Conservation (phyloP, 2,329 filamentous ascomycete species). For the Ophiocordyceps polyrhachis-furcata region DNA sequence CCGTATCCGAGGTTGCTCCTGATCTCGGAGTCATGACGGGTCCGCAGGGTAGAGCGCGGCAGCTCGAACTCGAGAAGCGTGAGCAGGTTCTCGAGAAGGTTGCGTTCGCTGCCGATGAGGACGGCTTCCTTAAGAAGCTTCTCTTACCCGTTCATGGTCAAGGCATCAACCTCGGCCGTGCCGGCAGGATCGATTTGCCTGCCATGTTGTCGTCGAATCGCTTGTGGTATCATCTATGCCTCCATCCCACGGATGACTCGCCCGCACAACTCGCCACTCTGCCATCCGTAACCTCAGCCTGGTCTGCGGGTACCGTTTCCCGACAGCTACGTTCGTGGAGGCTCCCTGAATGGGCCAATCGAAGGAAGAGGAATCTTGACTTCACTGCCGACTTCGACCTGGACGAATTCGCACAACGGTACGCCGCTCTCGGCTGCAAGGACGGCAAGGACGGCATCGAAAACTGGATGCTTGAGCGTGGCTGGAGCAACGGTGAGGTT, state of each 20-base stretch:
- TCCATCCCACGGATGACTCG: constrained; percentile 80
- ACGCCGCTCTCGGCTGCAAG: constrained; percentile 65
- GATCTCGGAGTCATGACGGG: constrained; percentile 62
- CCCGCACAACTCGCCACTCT: constrained; percentile 58
- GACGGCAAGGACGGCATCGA: constrained; percentile 87
- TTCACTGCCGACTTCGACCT: constrained; percentile 94
- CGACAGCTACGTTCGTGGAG: constrained; percentile 87
- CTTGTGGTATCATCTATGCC: constrained; percentile 82
- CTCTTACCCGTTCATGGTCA: constrained; percentile 61
- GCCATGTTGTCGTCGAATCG: constrained; percentile 63
- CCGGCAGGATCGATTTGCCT: constrained; percentile 62
- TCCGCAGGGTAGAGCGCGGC: constrained; percentile 49
- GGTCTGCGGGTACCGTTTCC: constrained; percentile 86
- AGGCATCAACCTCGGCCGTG: constrained; percentile 63
- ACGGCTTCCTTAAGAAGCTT: constrained; percentile 64
- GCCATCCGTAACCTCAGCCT: constrained; percentile 57
- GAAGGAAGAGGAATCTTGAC: constrained; percentile 75
- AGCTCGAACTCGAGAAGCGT: constrained; percentile 62
- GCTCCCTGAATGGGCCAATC: constrained; percentile 89
- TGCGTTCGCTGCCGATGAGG: constrained; percentile 61
- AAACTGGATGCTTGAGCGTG: constrained; percentile 81
- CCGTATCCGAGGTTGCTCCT: constrained; percentile 55
- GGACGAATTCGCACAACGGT: constrained; percentile 77
- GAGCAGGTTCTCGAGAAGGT: constrained; percentile 76
- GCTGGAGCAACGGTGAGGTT: constrained; percentile 97